Conservation (phyloP, 345 rosid genomes). For the thale cress (Arabidopsis thaliana) region DNA sequence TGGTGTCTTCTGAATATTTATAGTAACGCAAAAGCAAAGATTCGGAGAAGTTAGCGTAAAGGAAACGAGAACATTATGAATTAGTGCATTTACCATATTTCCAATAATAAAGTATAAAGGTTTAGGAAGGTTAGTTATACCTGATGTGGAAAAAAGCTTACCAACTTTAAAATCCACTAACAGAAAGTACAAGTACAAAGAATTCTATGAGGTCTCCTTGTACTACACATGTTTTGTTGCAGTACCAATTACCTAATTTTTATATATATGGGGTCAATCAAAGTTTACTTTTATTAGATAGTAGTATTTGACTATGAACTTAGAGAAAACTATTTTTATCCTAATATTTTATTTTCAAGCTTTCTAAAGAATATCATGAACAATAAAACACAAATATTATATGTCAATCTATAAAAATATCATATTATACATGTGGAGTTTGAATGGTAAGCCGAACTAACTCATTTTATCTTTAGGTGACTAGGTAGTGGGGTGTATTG, state of each 20-base stretch:
- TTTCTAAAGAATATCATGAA: background rate
- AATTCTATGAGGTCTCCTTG: conserved; percentile 8
- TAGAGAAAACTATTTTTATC: background rate
- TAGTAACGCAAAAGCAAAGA: conserved; percentile 40
- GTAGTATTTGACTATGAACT: background rate
- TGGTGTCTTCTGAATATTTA: conserved; percentile 22
- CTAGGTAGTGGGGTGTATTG: background rate
- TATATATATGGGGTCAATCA: conserved; percentile 4
- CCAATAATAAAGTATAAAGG: conserved; percentile 20
- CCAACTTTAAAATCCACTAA: conserved; percentile 35
- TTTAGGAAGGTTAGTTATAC: conserved; percentile 44
- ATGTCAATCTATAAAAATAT: background rate
- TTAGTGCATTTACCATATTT: conserved; percentile 21
- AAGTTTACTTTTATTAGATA: conserved; percentile 13
- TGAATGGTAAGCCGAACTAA: background rate
- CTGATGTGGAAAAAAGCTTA: conserved; percentile 24
- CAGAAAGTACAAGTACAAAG: conserved; percentile 10
- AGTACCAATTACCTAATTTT: conserved; percentile 19
- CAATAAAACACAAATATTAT: background rate
- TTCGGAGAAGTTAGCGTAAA: conserved; percentile 46
- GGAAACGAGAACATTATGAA: conserved; percentile 41
- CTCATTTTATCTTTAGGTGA: background rate
- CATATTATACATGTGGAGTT: background rate
- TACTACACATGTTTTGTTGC: conserved; percentile 38
- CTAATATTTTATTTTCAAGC: background rate